Evolutionary conservation across 495 filamentous ascomycete species (phyloP).

Genomic region (Pseudoneurospora amorphoporcata): DNA sequence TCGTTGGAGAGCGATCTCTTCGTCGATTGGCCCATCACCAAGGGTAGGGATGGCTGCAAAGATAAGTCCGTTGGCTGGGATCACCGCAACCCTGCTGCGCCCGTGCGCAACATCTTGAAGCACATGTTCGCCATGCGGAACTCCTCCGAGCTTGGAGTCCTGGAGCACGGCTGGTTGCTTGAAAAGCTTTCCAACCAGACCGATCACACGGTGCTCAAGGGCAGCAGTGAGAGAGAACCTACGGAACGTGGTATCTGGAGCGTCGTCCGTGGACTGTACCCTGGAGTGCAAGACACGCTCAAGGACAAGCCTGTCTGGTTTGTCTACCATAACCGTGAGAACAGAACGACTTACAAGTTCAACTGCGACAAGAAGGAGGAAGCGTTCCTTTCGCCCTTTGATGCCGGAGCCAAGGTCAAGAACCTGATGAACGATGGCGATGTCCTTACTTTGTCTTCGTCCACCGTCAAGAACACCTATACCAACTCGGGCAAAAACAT

Average conservation of each 20-base stretch:
- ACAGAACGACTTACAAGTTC: conserved; percentile 47
- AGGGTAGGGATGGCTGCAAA: conserved; percentile 46
- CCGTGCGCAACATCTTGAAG: conserved; percentile 56
- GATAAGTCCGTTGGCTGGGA: conserved; percentile 51
- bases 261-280: conserved; percentile 42
- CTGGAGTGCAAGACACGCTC: conserved; percentile 41
- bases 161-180: conserved; percentile 58
- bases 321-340: conserved; percentile 54
- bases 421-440: conserved; percentile 61
- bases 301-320: conserved; percentile 53
- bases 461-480: conserved; percentile 20
- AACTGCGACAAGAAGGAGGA: conserved; percentile 39
- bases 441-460: conserved; percentile 35
- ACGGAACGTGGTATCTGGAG: conserved; percentile 65
- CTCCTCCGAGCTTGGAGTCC: conserved; percentile 35
- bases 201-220: conserved; percentile 37
- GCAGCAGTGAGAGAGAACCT: conserved; percentile 33
- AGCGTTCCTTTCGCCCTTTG: conserved; percentile 51
- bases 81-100: conserved; percentile 60
- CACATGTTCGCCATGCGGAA: conserved; percentile 55
- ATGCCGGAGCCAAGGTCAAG: conserved; percentile 44
- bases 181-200: conserved; percentile 52
- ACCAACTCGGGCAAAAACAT: conserved; percentile 24
- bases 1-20: conserved; percentile 45
- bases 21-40: conserved; percentile 47